phyloP scores from a whole-genome alignment of 2,329 filamentous ascomycete species.

The Cryphonectria radicalis region DNA sequence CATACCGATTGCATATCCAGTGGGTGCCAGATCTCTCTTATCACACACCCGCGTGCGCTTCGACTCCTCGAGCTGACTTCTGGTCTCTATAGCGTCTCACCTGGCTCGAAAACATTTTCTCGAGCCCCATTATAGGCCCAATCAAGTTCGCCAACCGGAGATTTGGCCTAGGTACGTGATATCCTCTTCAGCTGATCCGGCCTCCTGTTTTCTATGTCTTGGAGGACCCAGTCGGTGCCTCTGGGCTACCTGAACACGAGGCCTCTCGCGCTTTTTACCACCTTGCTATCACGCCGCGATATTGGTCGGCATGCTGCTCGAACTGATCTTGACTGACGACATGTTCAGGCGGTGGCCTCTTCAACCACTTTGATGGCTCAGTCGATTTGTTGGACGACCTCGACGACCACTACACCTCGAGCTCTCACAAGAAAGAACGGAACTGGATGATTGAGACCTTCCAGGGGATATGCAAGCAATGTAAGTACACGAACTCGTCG shows the following conservation, averaged over 20 bases:
- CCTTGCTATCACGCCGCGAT: neutral
- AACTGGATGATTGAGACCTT: slow-evolving; percentile 77
- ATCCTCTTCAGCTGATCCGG: neutral
- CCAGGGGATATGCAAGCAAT: slow-evolving; percentile 81
- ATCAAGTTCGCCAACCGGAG: slow-evolving; percentile 89
- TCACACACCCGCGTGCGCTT: slow-evolving; percentile 40
- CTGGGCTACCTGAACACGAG: too few relatives aligned
- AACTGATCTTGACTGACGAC: slow-evolving; percentile 24
- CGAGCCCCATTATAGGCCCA: slow-evolving; percentile 83
- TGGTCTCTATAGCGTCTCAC: slow-evolving; percentile 68
- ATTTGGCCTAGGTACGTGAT: slow-evolving; percentile 71
- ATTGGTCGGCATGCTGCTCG: neutral
- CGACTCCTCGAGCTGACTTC: slow-evolving; percentile 25
- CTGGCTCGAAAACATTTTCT: slow-evolving; percentile 94
- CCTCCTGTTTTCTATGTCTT: neutral
- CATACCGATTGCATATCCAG: slow-evolving; percentile 83
- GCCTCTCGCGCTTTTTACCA: neutral
- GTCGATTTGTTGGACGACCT: slow-evolving; percentile 91
- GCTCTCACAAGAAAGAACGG: slow-evolving; percentile 88
- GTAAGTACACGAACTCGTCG: slow-evolving; percentile 8
- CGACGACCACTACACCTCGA: slow-evolving; percentile 94
- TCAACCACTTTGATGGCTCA: slow-evolving; percentile 93
- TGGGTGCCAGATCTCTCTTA: slow-evolving; percentile 47
- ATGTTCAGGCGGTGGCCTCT: slow-evolving; percentile 70
- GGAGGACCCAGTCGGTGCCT: neutral